phyloP scores from a whole-genome alignment of 768 basidiomycete genomes.

The Mycena vitilis region DNA sequence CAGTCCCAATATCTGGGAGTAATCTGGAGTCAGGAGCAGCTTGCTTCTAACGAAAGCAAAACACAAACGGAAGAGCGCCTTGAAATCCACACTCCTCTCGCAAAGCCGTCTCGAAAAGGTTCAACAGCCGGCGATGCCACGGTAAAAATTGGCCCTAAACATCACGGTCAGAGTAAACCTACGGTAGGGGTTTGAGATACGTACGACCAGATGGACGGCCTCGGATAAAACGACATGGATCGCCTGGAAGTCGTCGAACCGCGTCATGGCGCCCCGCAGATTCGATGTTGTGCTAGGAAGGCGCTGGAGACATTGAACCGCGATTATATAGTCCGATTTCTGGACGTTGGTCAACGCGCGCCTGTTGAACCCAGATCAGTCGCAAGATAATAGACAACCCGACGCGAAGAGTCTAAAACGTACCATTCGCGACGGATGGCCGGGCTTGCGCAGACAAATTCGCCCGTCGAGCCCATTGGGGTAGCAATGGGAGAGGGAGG shows the following conservation, averaged over 20 bases:
- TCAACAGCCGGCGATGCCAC: conserved; percentile 50
- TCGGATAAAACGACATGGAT: conserved; percentile 47
- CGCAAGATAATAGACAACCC: not conserved
- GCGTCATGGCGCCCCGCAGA: conserved; percentile 41
- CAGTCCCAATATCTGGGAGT: conserved; percentile 55
- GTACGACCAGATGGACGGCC: conserved; percentile 48
- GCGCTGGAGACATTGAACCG: conserved; percentile 46
- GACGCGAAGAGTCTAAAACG: not conserved
- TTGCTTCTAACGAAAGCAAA: not conserved
- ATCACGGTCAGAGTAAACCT: not conserved
- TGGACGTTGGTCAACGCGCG: conserved; percentile 42
- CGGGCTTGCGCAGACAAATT: conserved; percentile 13
- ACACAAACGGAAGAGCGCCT: conserved; percentile 48
- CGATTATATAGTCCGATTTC: conserved; percentile 45
- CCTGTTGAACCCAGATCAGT: conserved; percentile 36
- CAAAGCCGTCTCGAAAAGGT: conserved; percentile 47
- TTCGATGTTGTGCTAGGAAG: conserved; percentile 40
- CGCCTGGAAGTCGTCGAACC: conserved; percentile 55
- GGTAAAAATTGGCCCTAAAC: conserved; percentile 50
- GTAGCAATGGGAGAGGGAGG: no score
- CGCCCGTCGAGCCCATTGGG: not conserved
- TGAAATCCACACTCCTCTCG: conserved; percentile 50
- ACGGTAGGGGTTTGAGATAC: conserved; percentile 14
- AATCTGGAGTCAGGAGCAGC: not conserved
- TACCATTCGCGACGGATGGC: conserved; percentile 23